These are phyloP conservation scores for Borovskyia barvae DNA, from an alignment of 208 protist species.

Conservation along the genomic window DNA sequence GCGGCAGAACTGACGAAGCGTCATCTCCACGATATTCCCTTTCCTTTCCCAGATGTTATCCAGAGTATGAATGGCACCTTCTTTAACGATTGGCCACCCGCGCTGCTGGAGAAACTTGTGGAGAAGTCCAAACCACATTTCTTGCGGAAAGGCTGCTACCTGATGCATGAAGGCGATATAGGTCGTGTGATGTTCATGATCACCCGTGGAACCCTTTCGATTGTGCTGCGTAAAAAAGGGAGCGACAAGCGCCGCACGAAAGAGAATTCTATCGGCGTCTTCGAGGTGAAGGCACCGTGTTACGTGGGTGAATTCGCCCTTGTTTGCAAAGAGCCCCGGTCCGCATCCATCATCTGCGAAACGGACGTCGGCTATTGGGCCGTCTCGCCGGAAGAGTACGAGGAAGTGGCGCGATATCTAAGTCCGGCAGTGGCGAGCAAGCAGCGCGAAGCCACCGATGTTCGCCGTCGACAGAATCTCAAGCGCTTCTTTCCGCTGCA, in stretches of 20 bases:
- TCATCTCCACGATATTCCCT: slow-evolving; percentile 73
- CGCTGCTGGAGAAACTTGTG: slow-evolving; percentile 67
- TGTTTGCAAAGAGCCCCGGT: slow-evolving; percentile 85
- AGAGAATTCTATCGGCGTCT: slow-evolving; percentile 69
- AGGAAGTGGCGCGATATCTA: slow-evolving; percentile 68
- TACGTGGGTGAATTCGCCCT: slow-evolving; percentile 90
- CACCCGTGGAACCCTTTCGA: slow-evolving; percentile 58
- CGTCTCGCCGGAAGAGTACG: slow-evolving; percentile 78
- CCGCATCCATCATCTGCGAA: slow-evolving; percentile 83
- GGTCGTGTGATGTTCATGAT: slow-evolving; percentile 89
- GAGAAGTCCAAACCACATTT: slow-evolving; percentile 59
- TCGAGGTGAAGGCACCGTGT: slow-evolving; percentile 72
- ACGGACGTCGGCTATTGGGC: slow-evolving; percentile 83
- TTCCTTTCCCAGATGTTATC: slow-evolving; percentile 74
- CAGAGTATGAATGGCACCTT: slow-evolving; percentile 83
- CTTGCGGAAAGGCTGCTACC: slow-evolving; percentile 57
- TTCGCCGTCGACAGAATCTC: slow-evolving; percentile 76
- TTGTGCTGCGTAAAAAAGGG: slow-evolving; percentile 70
- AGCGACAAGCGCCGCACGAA: slow-evolving; percentile 72
- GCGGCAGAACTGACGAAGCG: slow-evolving; percentile 37
- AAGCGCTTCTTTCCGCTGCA: slow-evolving; percentile 79
- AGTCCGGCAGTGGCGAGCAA: slow-evolving; percentile 74
- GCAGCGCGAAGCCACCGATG: slow-evolving; percentile 84
- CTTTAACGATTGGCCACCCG: slow-evolving; percentile 75
- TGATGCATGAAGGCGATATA: slow-evolving; percentile 90